These are phyloP conservation scores for Periconia macrospinosa DNA, from an alignment of 2,329 filamentous ascomycete genomes.

Conservation along the genomic window DNA sequence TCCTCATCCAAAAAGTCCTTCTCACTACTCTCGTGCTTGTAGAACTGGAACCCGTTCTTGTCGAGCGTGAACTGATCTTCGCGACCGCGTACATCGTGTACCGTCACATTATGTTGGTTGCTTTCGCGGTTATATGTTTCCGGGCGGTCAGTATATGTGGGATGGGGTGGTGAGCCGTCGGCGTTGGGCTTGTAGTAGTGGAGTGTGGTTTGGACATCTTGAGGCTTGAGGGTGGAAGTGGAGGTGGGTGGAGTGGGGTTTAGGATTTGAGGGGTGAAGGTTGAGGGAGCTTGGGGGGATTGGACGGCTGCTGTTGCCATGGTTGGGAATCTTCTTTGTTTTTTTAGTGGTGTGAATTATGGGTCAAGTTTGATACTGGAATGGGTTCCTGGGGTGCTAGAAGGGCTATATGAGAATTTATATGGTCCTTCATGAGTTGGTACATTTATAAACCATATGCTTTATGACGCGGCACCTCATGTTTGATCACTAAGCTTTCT, in stretches of 20 bases:
- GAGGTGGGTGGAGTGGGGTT: constrained; percentile 7
- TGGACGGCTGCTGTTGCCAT: constrained; percentile 35
- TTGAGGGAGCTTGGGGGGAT: constrained; percentile 19
- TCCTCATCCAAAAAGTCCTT: constrained; percentile 42
- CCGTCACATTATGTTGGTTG: constrained; percentile 27
- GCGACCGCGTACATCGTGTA: constrained; percentile 51
- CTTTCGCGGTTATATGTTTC: constrained; percentile 37
- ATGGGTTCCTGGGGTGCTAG: background rate
- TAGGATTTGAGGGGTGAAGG: constrained; percentile 15
- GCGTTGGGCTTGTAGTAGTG: constrained; percentile 33
- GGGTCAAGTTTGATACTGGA: too few species aligned
- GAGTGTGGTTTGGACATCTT: constrained; percentile 29
- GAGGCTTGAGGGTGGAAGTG: constrained; percentile 8
- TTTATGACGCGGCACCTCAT: constrained; percentile 2
- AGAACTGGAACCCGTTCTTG: constrained; percentile 42
- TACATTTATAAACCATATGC: background rate
- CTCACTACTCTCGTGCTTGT: constrained; percentile 31
- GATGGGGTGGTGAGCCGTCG: constrained; percentile 32
- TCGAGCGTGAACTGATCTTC: constrained; percentile 49
- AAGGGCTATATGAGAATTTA: background rate
- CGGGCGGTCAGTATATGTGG: constrained; percentile 31
- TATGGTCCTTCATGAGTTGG: background rate
- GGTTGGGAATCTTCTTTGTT: constrained; percentile 2
- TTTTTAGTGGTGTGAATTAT: too few species aligned
- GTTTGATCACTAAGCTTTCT: constrained; percentile 26